Conservation (phyloP, 1,284 basidiomycete species). For the Hypsizygus ulmarius region DNA sequence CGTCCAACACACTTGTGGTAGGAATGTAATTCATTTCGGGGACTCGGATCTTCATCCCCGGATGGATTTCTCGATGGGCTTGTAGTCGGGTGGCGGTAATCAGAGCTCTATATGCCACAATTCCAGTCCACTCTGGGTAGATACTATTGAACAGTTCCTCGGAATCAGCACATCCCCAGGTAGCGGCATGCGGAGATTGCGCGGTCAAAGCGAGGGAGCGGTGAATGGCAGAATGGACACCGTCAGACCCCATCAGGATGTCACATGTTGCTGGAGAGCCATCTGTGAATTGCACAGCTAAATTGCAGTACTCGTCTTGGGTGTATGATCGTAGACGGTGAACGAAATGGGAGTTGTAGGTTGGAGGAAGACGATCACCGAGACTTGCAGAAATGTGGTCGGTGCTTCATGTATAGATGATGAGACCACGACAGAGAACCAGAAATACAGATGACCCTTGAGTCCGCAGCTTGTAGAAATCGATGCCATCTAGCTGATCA, state of each 20-base stretch:
- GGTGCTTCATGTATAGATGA: constrained; percentile 30
- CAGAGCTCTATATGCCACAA: constrained; percentile 36
- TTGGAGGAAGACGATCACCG: constrained; percentile 36
- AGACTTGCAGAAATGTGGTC: constrained; percentile 40
- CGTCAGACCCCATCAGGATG: constrained; percentile 47
- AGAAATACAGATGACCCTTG: constrained; percentile 27
- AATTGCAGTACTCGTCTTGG: constrained; percentile 22
- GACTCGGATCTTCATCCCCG: constrained; percentile 22
- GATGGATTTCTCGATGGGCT: constrained; percentile 24
- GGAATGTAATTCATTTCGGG: constrained; percentile 24
- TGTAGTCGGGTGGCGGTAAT: constrained; percentile 33
- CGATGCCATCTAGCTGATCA: constrained; percentile 36
- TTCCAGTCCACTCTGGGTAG: constrained; percentile 38
- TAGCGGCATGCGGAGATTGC: constrained; percentile 27
- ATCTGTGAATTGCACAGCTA: constrained; percentile 38
- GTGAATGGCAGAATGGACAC: constrained; percentile 49
- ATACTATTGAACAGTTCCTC: constrained; percentile 31
- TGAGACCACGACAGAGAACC: neutral
- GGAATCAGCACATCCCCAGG: constrained; percentile 29
- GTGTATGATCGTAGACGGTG: constrained; percentile 37
- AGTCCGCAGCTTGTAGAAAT: constrained; percentile 34
- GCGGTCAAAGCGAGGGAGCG: constrained; percentile 31
- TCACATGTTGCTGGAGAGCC: constrained; percentile 40
- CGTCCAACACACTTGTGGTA: constrained; percentile 21
- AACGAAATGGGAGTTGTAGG: constrained; percentile 30